Percentiles rank a stretch among this genome's conserved stretches.
Conservation (phyloP, 2,329 filamentous ascomycete genomes). For the Fusarium agapanthi region DNA sequence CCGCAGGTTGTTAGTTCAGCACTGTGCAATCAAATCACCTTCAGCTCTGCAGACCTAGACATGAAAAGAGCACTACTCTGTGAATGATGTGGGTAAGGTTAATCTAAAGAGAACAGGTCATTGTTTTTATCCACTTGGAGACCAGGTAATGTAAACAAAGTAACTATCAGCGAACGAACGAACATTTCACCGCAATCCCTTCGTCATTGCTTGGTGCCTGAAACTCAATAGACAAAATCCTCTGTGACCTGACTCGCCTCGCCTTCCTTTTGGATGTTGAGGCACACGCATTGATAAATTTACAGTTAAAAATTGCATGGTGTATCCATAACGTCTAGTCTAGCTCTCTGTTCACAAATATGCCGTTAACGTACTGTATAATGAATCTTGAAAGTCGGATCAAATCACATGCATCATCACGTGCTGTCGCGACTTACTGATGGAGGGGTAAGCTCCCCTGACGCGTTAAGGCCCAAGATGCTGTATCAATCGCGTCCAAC, state of each 20-base stretch:
- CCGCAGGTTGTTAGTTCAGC: neutral
- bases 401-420: constrained; percentile 37
- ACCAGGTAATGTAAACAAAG: constrained; percentile 18
- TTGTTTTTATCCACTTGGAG: constrained; percentile 22
- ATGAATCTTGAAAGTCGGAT: neutral
- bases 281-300: neutral
- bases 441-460: neutral
- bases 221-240: neutral
- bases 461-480: constrained; percentile 14
- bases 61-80: constrained; percentile 12
- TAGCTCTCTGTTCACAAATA: neutral
- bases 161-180: neutral
- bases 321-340: neutral
- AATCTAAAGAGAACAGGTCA: constrained; percentile 4
- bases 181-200: neutral
- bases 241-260: neutral
- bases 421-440: constrained; percentile 36
- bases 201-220: neutral
- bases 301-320: neutral
- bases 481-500: constrained; percentile 27
- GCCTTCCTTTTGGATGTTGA: neutral
- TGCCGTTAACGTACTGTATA: neutral
- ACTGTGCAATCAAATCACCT: constrained; percentile 12
- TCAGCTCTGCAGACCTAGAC: neutral
- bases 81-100: constrained; percentile 21